Base-by-base conservation (phyloP, 2,329 filamentous ascomycete genomes). In the Clarireedia paspali region DNA sequence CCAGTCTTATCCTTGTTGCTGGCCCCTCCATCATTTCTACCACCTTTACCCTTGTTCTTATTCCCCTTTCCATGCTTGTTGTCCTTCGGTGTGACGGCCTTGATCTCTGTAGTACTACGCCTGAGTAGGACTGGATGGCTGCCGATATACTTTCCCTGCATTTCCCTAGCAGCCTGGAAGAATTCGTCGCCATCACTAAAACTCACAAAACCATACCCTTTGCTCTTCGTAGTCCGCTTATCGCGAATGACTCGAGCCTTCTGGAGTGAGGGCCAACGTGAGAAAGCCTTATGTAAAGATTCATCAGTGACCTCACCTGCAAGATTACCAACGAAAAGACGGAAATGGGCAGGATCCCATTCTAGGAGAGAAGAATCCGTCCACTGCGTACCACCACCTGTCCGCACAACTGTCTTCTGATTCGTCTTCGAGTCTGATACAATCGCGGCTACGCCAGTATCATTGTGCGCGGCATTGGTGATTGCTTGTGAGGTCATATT, bases 111-210 rank as follows among this genome's bases (percentile, higher is more conserved):
- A 63, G 87, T 95, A 62, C 89, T 90, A 70, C 94, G 89, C 71
- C 88, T 85, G 63, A 97, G 81, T 26, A 89, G 77, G 27, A 96
- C 89, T 0, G 94, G 94, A 71, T 97, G 94, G 70, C 91, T 96
- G 66, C 95, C 92, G 69, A 99, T 97, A 73, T 99, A 99, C 75
- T 99, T 97, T 65, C 91, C 91, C 67, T 96, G 89, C 94, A 97
- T 97, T 75, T 97, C 92, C 74, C 94, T 91, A 66, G 91, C 92
- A 1, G 94, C 92, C 66, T 89, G 84, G 77, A 99, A 97, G 71
- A 95, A 97, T 68, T 96, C 91, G 70, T 99, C 94, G 30, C 91
- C 89, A 68, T 96, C 89, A 66, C 85, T 87, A 74, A 99, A 97
- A 72, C 89, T 94, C 55, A 99, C 91, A 68, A 99, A 99, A 2